A percentile compares a stretch with the other conserved stretches of the same genome.
Evolutionary conservation across 352 stramenopile genomes (phyloP).

Genomic region (Phytophthora palmivora): DNA sequence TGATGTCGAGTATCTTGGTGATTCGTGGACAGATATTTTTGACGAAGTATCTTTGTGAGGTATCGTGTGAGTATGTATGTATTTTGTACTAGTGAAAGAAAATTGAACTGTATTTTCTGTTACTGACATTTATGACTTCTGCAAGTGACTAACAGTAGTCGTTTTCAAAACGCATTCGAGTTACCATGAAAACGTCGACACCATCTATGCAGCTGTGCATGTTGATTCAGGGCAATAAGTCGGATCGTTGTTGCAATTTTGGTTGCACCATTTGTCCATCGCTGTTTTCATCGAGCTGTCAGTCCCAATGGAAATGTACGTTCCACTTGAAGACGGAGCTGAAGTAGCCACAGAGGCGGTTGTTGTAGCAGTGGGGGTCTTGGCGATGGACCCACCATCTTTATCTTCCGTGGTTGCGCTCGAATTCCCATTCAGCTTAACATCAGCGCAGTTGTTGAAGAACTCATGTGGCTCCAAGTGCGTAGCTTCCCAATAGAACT

Average conservation of each 20-base stretch:
- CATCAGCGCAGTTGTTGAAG: constrained; percentile 53
- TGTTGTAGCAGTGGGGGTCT: constrained; percentile 4
- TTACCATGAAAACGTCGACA: background rate
- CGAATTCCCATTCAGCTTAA: constrained; percentile 28
- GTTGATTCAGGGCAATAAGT: constrained; percentile 30
- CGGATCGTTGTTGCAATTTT: constrained; percentile 38
- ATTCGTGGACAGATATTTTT: constrained; percentile 40
- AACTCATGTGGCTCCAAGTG: constrained; percentile 40
- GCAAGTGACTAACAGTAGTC: too few relatives aligned
- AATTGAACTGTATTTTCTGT: constrained; percentile 8
- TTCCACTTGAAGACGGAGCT: constrained; percentile 1
- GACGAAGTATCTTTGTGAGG: constrained; percentile 28
- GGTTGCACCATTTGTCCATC: constrained; percentile 42
- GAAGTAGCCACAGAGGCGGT: background rate
- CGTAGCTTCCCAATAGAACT: constrained; percentile 42
- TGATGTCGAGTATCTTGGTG: constrained; percentile 30
- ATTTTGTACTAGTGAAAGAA: constrained; percentile 1
- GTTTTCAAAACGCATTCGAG: too few relatives aligned
- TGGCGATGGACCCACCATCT: constrained; percentile 9
- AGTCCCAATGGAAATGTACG: constrained; percentile 29
- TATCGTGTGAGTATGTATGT: constrained; percentile 1
- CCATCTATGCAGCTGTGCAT: constrained; percentile 24
- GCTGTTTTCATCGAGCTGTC: constrained; percentile 21
- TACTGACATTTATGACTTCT: background rate
- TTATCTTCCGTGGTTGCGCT: too few relatives aligned